Percentiles rank a stretch among this genome's conserved stretches.
phyloP scores from a whole-genome alignment of 2,329 filamentous ascomycete species.

The Cadophora gregata region DNA sequence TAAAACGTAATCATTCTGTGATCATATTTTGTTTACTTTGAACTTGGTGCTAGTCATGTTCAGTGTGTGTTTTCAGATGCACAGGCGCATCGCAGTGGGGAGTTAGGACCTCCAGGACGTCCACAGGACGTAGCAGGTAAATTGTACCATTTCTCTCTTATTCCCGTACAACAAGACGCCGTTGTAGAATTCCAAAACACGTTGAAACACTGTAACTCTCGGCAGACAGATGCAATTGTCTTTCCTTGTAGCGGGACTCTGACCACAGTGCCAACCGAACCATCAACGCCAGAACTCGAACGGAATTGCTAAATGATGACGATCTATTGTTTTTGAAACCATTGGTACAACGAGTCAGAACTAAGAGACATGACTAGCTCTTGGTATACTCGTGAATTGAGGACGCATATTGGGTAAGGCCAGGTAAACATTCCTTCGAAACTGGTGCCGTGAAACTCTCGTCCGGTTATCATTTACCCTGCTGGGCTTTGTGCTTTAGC shows the following conservation, averaged over 20 bases:
- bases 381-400: neutral
- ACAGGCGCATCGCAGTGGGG: neutral
- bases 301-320: slow-evolving; percentile 3
- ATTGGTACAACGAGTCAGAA: neutral
- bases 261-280: neutral
- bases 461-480: slow-evolving; percentile 28
- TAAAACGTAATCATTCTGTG: slow-evolving; percentile 8
- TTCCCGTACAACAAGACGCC: neutral
- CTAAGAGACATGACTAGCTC: neutral
- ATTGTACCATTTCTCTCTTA: neutral
- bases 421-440: neutral
- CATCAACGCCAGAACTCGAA: neutral
- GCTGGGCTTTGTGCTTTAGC: slow-evolving; percentile 49
- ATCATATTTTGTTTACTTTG: neutral
- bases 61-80: neutral
- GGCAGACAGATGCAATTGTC: neutral
- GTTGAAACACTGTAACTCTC: neutral
- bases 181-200: neutral
- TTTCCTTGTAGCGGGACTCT: neutral
- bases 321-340: slow-evolving; percentile 14
- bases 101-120: no score
- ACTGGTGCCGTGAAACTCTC: neutral
- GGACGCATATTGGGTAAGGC: neutral
- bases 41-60: neutral
- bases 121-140: neutral